Conservation (phyloP, 768 basidiomycete genomes). For the Leccinum fibrillosum region DNA sequence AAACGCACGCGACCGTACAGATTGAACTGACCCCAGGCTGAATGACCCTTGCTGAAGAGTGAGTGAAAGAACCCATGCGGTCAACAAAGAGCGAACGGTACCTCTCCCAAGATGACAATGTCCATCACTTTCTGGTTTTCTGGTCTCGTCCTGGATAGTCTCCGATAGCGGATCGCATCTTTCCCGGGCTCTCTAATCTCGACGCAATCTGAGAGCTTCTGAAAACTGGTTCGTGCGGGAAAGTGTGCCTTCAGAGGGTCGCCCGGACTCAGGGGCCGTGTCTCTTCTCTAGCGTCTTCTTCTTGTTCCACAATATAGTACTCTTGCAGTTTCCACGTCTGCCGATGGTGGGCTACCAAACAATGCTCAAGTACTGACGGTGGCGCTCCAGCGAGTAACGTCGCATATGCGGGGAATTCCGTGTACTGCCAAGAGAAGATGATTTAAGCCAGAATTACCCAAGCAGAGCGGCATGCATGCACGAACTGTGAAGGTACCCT, state of each 20-base stretch:
- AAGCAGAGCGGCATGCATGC: not conserved
- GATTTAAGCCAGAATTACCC: not conserved
- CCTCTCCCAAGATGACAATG: conserved; percentile 74
- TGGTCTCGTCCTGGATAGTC: conserved; percentile 24
- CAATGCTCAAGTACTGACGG: conserved; percentile 69
- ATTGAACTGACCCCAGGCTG: conserved; percentile 87
- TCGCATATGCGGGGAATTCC: conserved; percentile 82
- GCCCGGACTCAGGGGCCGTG: conserved; percentile 47
- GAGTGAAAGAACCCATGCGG: conserved; percentile 13
- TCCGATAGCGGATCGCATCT: conserved; percentile 28
- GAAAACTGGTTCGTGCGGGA: conserved; percentile 48
- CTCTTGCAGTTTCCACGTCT: conserved; percentile 87
- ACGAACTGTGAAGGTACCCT: conserved; percentile 72
- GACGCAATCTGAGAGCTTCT: conserved; percentile 47
- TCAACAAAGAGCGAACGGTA: conserved; percentile 22
- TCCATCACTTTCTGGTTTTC: conserved; percentile 40
- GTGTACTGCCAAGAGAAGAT: conserved; percentile 53
- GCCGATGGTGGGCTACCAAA: conserved; percentile 77
- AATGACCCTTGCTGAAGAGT: conserved; percentile 66
- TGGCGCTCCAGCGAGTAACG: conserved; percentile 64
- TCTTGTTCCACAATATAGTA: conserved; percentile 52
- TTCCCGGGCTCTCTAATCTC: conserved; percentile 44
- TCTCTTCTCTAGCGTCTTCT: conserved; percentile 9
- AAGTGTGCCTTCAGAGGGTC: conserved; percentile 63
- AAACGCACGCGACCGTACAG: conserved; percentile 77